These are phyloP conservation scores for Xanthoconium purpureum DNA, from an alignment of 768 basidiomycete species.

Conservation along the genomic window DNA sequence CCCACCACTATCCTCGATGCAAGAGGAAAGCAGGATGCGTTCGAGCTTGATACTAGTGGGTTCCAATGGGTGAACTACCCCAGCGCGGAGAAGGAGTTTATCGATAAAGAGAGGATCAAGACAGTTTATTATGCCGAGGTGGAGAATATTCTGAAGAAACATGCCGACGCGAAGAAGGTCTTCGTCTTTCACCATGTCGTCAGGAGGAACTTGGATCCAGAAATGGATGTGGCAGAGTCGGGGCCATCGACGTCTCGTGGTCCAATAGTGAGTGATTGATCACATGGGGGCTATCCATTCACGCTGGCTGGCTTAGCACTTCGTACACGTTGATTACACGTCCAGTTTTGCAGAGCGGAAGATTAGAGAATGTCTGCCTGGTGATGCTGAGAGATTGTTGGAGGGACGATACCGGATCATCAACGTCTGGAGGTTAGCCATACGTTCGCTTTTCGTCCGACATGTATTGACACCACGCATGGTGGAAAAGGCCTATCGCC, in stretches of 20 bases:
- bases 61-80: background rate
- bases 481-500: background rate
- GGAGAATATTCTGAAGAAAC: background rate
- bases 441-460: background rate
- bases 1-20: background rate
- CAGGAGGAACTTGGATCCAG: background rate
- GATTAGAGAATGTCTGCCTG: constrained; percentile 28
- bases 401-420: constrained; percentile 33
- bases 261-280: background rate
- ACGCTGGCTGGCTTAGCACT: background rate
- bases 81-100: background rate
- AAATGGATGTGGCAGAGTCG: background rate
- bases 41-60: background rate
- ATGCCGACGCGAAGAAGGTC: background rate
- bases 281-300: background rate
- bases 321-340: background rate
- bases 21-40: background rate
- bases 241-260: too few species aligned
- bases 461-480: background rate
- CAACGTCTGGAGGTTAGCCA: constrained; percentile 38
- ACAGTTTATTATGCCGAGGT: background rate
- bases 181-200: background rate
- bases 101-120: background rate
- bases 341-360: background rate
- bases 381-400: constrained; percentile 40